Conservation (phyloP, 2,329 filamentous ascomycete species). For the Verticillium nubilum region DNA sequence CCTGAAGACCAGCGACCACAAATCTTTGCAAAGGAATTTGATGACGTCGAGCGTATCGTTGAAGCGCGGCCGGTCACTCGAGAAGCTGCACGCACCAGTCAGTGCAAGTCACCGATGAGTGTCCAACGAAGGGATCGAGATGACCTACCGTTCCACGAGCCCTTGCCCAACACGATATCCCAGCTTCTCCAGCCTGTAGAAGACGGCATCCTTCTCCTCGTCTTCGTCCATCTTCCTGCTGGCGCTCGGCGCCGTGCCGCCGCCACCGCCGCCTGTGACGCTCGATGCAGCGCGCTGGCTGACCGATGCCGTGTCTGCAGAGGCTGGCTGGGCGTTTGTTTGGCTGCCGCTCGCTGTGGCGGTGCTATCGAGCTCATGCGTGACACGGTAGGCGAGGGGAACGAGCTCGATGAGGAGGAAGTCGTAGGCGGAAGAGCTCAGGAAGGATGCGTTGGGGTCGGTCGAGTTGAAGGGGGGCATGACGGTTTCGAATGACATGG, state of each 20-base stretch:
- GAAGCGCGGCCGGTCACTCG: constrained; percentile 77
- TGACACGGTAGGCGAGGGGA: constrained; percentile 83
- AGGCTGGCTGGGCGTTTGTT: constrained; percentile 7
- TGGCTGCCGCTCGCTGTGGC: constrained; percentile 26
- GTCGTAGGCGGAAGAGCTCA: constrained; percentile 83
- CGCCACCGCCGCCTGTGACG: constrained; percentile 13
- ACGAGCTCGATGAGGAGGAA: constrained; percentile 96
- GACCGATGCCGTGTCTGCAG: constrained; percentile 7
- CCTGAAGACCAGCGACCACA: constrained; percentile 90
- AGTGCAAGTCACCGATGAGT: not conserved
- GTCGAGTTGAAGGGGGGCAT: constrained; percentile 64
- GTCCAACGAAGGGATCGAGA: not conserved
- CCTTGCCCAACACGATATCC: constrained; percentile 93
- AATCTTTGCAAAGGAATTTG: constrained; percentile 97
- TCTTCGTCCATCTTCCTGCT: constrained; percentile 60
- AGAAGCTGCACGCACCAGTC: constrained; percentile 52
- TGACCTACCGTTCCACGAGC: constrained; percentile 74
- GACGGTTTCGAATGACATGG: constrained; percentile 70
- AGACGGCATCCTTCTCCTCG: constrained; percentile 78
- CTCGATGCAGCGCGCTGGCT: constrained; percentile 16
- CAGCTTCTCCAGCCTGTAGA: constrained; percentile 74
- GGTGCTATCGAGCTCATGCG: constrained; percentile 60
- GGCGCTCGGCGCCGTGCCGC: constrained; percentile 9
- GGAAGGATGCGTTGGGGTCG: constrained; percentile 70
- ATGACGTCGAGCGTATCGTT: constrained; percentile 92